These are phyloP conservation scores for Fraxinus xanthoxyloides DNA, from an alignment of 305 asterid species.

Conservation along the genomic window DNA sequence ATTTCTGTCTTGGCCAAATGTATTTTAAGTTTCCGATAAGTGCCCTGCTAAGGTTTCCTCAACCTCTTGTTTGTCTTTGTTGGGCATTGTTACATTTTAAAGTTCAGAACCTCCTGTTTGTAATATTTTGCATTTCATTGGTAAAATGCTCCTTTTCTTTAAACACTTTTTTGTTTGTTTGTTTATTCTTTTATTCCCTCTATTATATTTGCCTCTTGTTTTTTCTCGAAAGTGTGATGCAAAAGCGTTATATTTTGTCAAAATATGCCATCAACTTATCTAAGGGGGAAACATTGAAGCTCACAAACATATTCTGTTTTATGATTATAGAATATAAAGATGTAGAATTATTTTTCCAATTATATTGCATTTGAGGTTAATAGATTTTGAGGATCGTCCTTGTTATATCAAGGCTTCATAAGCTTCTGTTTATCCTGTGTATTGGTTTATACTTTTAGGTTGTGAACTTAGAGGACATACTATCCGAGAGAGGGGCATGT, in stretches of 20 bases:
- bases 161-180: neutral
- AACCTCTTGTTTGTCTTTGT: neutral
- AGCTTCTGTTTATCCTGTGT: slow-evolving; percentile 5
- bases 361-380: neutral
- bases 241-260: neutral
- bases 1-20: neutral
- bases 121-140: neutral
- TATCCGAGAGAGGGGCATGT: slow-evolving; percentile 95
- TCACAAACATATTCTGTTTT: slow-evolving; percentile 6
- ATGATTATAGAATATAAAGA: neutral
- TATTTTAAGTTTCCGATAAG: neutral
- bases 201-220: neutral
- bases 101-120: neutral
- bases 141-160: neutral
- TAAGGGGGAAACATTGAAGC: slow-evolving; percentile 3
- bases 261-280: neutral
- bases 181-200: neutral
- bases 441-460: slow-evolving; percentile 46
- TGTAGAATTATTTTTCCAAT: neutral
- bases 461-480: slow-evolving; percentile 78
- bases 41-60: neutral
- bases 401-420: slow-evolving; percentile 15
- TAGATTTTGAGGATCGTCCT: neutral
- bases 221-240: neutral
- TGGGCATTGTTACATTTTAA: neutral